Evolutionary conservation across 768 basidiomycete species (phyloP).

Genomic region (Lactifluus hygrophoroides): DNA sequence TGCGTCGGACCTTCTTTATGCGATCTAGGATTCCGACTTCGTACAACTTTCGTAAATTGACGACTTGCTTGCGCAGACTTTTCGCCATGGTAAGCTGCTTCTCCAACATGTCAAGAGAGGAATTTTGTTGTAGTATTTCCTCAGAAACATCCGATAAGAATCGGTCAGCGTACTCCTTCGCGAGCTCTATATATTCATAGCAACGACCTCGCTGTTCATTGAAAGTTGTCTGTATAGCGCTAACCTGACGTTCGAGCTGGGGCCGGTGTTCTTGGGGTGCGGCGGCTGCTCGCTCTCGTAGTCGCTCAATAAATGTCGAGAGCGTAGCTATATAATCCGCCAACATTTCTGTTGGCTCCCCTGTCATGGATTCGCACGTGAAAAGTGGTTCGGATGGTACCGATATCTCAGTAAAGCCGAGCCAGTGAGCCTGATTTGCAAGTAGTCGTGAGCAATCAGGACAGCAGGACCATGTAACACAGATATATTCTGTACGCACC

Average conservation of each 20-base stretch:
- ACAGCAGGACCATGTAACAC: too few relatives aligned
- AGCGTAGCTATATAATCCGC: neutral
- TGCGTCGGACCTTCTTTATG: constrained; percentile 14
- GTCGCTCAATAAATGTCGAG: neutral
- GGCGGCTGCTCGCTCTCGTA: neutral
- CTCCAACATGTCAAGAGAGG: neutral
- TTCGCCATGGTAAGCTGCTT: neutral
- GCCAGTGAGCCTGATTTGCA: too few relatives aligned
- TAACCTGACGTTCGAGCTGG: neutral
- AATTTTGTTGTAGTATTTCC: neutral
- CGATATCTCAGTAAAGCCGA: too few relatives aligned
- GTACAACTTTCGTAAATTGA: neutral
- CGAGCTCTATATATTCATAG: neutral
- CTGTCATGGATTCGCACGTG: too few relatives aligned
- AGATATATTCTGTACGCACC: too few relatives aligned
- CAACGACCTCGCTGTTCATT: neutral
- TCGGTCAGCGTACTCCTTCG: neutral
- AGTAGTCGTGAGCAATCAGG: too few relatives aligned
- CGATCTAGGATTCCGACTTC: neutral
- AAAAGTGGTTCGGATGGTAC: too few relatives aligned
- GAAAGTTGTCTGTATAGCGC: neutral
- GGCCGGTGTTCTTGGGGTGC: neutral
- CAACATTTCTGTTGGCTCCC: too few relatives aligned
- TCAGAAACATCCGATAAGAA: neutral
- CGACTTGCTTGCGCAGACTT: neutral